Conservation (phyloP, 164 flowering plant genomes). For the Sedum album region DNA sequence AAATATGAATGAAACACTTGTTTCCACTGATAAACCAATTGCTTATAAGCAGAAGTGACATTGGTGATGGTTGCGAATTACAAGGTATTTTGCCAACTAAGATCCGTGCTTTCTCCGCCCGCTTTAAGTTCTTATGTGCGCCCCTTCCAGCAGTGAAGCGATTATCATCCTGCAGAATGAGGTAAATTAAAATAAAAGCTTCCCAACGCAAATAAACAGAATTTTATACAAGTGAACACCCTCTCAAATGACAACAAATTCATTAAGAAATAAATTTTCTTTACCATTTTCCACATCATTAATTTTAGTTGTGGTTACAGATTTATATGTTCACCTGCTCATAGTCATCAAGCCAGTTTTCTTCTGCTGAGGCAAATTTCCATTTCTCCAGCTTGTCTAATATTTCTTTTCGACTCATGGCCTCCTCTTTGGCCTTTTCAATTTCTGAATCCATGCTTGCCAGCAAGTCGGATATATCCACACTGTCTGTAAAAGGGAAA, state of each 20-base stretch:
- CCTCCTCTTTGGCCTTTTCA: constrained; percentile 64
- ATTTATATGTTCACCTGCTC: too few relatives aligned
- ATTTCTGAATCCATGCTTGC: constrained; percentile 64
- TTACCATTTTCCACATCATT: too few relatives aligned
- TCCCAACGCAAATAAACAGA: background rate
- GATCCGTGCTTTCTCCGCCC: constrained; percentile 82
- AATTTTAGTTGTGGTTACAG: too few relatives aligned
- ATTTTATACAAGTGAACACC: background rate
- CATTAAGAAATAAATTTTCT: too few relatives aligned
- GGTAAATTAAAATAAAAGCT: background rate
- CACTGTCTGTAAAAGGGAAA: constrained; percentile 30
- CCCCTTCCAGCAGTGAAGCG: constrained; percentile 76
- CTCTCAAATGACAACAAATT: background rate
- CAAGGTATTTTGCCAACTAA: constrained; percentile 73
- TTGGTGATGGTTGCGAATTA: constrained; percentile 22
- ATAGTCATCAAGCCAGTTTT: constrained; percentile 90
- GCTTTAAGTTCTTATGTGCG: constrained; percentile 73
- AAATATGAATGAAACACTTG: too few relatives aligned
- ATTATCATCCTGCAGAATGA: constrained; percentile 58
- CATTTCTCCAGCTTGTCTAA: constrained; percentile 89
- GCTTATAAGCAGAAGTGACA: too few relatives aligned
- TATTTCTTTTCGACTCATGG: constrained; percentile 64
- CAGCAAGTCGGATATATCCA: constrained; percentile 48
- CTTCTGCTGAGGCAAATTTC: constrained; percentile 66
- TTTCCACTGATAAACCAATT: too few relatives aligned